Evolutionary conservation across 495 filamentous ascomycete genomes (phyloP), one percentile per base, ranked within the genome.

Genomic region (Lasiosphaeria miniovina): DNA sequence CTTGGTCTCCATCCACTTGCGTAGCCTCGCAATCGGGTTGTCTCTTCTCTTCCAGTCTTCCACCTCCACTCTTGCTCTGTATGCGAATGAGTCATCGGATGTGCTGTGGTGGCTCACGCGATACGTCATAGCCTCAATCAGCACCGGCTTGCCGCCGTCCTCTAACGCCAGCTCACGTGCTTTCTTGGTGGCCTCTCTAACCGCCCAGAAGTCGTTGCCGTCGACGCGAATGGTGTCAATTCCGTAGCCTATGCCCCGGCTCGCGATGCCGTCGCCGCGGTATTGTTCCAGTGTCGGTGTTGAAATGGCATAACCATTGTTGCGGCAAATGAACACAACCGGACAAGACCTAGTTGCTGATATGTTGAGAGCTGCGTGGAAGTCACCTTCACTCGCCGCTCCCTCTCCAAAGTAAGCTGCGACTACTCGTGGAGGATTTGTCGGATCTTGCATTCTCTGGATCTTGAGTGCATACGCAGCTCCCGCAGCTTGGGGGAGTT

Each of bases 61-160:
- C 3, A 99, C 94, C 66, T 99, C 94, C 0, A 96, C 88, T 33
- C 85, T 83, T 0, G 93, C 92, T 15, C 94, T 91, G 73, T 99
- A 99, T 2, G 93, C 93, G 68, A 96, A 98, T 40, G 88, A 93
- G 68, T 99, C 94, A 65, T 99, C 94, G n/a, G 87, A 91, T 0
- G 94, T 99, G 73, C 92, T 96, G 75, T 99, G 94, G 71, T 99
- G 94, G 38, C 86, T 90, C 49, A 99, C 93, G 14, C 94, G 92
- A 71, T 99, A 99, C 34, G 89, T 92, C 94, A 99, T 97, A 17
- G 91, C 91, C 75, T 99, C 94, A 52, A 99, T 88, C 3, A 99
- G 75, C 0, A 99, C 85, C 0, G 89, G 91, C 60, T 82, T 84
- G 3, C 91, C 90, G 40, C 90, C 91, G 54, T 89, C 86, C 51